phyloP scores from a whole-genome alignment of 1,284 basidiomycete genomes.

The Flammula alnicola region DNA sequence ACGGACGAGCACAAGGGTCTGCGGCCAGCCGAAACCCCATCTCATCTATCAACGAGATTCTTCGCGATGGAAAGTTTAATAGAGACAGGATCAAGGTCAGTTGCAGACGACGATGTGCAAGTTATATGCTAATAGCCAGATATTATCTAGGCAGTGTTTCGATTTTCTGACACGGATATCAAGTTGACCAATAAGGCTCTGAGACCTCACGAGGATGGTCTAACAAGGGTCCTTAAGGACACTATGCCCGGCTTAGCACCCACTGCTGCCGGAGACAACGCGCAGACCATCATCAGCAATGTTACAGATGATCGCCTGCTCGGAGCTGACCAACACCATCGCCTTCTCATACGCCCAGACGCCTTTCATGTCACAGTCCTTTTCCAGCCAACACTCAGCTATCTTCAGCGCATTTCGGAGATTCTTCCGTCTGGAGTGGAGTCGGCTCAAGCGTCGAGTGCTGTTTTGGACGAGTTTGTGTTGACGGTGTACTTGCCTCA shows the following conservation, averaged over 20 bases:
- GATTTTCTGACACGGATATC: conserved; percentile 86
- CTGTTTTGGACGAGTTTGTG: conserved; percentile 93
- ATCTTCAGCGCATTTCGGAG: conserved; percentile 76
- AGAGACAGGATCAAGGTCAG: conserved; percentile 81
- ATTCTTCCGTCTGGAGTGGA: conserved; percentile 79
- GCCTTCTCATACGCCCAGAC: conserved; percentile 87
- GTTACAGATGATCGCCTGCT: conserved; percentile 75
- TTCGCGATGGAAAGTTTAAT: conserved; percentile 81
- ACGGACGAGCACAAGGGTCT: conserved; percentile 86
- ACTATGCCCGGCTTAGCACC: conserved; percentile 95
- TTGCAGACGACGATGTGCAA: no score
- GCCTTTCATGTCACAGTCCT: conserved; percentile 95
- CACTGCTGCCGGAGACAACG: conserved; percentile 61
- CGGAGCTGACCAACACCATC: conserved; percentile 79
- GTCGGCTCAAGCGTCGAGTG: conserved; percentile 71
- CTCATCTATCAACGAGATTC: conserved; percentile 91
- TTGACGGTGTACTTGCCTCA: conserved; percentile 93
- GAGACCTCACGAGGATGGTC: conserved; percentile 81
- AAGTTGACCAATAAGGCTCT: conserved; percentile 75
- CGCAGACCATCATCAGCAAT: conserved; percentile 63
- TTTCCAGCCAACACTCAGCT: conserved; percentile 91
- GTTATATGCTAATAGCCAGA: no score
- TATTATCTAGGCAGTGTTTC: conserved; percentile 90
- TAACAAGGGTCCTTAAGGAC: conserved; percentile 84
- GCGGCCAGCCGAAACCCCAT: conserved; percentile 84